Percentiles rank a stretch among this genome's conserved stretches.
Evolutionary conservation across 2,329 filamentous ascomycete genomes (phyloP).

Genomic region (Venturia asperata): DNA sequence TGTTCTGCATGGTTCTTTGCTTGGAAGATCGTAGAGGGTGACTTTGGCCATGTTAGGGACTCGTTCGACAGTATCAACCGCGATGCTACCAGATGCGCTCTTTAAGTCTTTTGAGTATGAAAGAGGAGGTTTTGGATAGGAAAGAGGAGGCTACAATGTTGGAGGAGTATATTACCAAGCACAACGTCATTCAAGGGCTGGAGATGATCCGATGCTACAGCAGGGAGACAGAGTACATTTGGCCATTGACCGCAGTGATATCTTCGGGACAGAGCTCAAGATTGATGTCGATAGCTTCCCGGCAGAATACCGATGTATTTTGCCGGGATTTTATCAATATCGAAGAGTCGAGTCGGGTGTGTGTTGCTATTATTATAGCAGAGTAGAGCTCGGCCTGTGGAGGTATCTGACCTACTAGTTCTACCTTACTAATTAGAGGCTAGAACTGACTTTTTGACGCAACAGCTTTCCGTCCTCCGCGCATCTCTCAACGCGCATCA

Average conservation of each 20-base stretch:
- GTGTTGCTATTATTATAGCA: background rate
- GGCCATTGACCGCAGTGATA: background rate
- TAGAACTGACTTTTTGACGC: background rate
- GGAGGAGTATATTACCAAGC: background rate
- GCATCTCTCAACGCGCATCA: background rate
- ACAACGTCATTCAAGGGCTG: background rate
- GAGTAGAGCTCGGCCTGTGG: no score
- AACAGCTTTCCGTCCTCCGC: background rate
- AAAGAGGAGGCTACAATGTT: no score
- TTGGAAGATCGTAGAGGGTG: constrained; percentile 57
- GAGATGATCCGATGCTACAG: no score
- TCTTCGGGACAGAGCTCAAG: no score
- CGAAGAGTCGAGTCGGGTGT: no score
- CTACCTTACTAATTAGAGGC: background rate
- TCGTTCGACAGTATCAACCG: background rate
- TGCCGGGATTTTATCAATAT: no score
- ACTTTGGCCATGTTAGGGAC: constrained; percentile 34
- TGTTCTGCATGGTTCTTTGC: constrained; percentile 39
- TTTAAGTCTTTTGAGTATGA: background rate
- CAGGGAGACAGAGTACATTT: background rate
- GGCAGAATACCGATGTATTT: no score
- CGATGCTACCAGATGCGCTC: background rate
- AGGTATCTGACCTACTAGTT: no score
- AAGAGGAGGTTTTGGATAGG: background rate
- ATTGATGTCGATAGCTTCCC: no score